phyloP scores from a whole-genome alignment of 1,284 basidiomycete species.

The Cryptococcus floricola region DNA sequence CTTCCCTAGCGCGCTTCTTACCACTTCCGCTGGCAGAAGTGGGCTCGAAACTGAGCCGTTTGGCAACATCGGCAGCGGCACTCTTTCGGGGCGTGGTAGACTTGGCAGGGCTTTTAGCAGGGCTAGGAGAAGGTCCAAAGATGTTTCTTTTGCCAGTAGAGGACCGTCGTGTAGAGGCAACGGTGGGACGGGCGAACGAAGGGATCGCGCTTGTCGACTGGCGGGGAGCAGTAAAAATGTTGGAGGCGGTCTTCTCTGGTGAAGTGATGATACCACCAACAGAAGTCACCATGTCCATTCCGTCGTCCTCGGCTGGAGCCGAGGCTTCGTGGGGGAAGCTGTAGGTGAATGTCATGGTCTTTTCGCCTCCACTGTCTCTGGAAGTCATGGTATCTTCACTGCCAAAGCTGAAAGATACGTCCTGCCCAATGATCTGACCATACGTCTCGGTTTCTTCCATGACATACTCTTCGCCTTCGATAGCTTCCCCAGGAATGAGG shows the following conservation, averaged over 20 bases:
- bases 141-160: conserved; percentile 34
- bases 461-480: conserved; percentile 43
- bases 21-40: conserved; percentile 14
- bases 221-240: too few relatives aligned
- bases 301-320: conserved; percentile 8
- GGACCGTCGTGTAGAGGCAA: conserved; percentile 25
- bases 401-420: conserved; percentile 27
- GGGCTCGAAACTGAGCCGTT: conserved; percentile 36
- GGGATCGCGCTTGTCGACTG: conserved; percentile 18
- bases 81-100: conserved; percentile 25
- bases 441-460: conserved; percentile 38
- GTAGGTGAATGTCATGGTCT: conserved; percentile 36
- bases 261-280: conserved; percentile 30
- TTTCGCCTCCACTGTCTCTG: conserved; percentile 11
- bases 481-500: conserved; percentile 15
- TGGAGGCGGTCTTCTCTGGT: background rate
- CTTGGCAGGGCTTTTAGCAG: conserved; percentile 11
- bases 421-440: conserved; percentile 36
- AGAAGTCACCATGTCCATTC: conserved; percentile 41
- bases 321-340: conserved; percentile 6
- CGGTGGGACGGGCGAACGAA: conserved; percentile 41
- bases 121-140: conserved; percentile 39
- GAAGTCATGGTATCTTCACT: conserved; percentile 26
- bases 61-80: conserved; percentile 36
- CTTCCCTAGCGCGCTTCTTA: conserved; percentile 20